These are phyloP conservation scores for Sarocladium kiliense DNA, from an alignment of 2,329 filamentous ascomycete genomes.

Conservation along the genomic window DNA sequence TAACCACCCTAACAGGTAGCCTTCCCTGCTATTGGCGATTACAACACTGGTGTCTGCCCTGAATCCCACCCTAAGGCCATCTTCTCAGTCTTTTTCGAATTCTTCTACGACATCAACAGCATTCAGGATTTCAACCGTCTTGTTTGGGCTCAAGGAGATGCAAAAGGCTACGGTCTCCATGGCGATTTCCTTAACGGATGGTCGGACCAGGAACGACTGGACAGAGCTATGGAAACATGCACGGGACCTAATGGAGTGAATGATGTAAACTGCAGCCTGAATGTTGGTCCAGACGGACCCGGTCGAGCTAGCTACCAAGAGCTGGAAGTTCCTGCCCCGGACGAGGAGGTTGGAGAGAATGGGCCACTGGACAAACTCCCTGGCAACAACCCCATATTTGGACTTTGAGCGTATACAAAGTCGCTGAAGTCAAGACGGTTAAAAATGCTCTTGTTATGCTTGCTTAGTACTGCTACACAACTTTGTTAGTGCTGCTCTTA, in stretches of 20 bases:
- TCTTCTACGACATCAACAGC: constrained; percentile 35
- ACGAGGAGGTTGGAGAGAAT: constrained; percentile 20
- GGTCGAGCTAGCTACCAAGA: constrained; percentile 15
- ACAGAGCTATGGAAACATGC: constrained; percentile 21
- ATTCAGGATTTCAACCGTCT: constrained; percentile 21
- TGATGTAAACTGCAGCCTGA: constrained; percentile 19
- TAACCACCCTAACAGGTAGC: constrained; percentile 19
- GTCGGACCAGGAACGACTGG: constrained; percentile 21
- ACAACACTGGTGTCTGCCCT: constrained; percentile 30
- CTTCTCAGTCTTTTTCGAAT: constrained; percentile 40
- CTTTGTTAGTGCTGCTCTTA: no score
- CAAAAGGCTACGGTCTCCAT: constrained; percentile 22
- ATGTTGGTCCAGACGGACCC: constrained; percentile 17
- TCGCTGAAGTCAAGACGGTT: no score
- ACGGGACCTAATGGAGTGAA: constrained; percentile 18
- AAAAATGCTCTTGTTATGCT: no score
- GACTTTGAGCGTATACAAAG: no score
- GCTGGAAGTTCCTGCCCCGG: constrained; percentile 16
- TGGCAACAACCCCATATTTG: constrained; percentile 20
- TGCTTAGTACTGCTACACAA: no score
- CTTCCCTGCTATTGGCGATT: constrained; percentile 22
- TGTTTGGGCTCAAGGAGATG: constrained; percentile 22
- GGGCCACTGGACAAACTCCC: constrained; percentile 19
- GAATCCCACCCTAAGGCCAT: constrained; percentile 35
- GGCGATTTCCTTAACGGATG: constrained; percentile 25